Evolutionary conservation across 177 flowering plant genomes (phyloP).

Genomic region (Tripterygium wilfordii): DNA sequence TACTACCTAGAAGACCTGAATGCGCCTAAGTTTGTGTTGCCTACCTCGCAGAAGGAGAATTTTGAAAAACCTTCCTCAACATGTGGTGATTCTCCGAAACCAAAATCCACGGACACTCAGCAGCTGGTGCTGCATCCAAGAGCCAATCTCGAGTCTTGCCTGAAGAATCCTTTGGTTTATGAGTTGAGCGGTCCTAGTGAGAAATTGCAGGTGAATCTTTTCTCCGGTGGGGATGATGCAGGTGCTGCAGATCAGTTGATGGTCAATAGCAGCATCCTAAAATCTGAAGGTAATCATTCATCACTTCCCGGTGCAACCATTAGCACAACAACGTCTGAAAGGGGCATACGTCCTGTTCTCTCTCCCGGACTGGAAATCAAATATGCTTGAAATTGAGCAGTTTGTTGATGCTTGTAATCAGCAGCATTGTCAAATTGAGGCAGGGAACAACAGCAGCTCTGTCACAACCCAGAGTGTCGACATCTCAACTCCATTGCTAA

Average conservation of each 20-base stretch:
- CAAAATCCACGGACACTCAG: background rate
- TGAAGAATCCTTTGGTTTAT: slow-evolving; percentile 20
- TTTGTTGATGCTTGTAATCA: background rate
- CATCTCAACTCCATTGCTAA: slow-evolving; percentile 3
- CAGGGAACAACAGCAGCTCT: background rate
- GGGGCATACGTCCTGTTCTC: background rate
- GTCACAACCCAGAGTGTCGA: background rate
- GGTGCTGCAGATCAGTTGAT: background rate
- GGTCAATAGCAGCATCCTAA: background rate
- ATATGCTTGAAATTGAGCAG: background rate
- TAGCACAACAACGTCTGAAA: background rate
- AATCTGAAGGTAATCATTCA: background rate
- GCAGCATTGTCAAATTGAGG: background rate
- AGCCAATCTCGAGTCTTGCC: slow-evolving; percentile 18
- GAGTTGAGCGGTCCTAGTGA: background rate
- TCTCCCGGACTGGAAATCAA: background rate
- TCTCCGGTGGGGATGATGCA: slow-evolving; percentile 19
- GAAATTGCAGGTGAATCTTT: slow-evolving; percentile 20
- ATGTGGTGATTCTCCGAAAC: background rate
- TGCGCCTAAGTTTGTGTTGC: background rate
- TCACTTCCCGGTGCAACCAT: background rate
- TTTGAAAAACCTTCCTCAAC: background rate
- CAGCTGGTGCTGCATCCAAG: background rate
- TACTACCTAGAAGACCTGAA: background rate
- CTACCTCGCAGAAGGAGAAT: slow-evolving; percentile 6